Base-by-base conservation (phyloP, 257 asterid species). In the Solanum lycopersicoides region DNA sequence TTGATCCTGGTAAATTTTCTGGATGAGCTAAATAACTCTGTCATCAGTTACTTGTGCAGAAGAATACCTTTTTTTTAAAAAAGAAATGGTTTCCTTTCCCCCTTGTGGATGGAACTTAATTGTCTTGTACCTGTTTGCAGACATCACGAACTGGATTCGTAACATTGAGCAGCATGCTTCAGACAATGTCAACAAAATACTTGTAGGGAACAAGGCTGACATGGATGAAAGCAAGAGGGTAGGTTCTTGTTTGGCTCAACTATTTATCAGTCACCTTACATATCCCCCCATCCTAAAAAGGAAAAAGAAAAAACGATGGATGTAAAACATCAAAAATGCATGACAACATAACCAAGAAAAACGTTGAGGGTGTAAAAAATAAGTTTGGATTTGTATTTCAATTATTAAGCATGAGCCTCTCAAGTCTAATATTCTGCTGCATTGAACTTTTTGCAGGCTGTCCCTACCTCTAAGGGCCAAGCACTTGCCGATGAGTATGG, bases 191-290 rank as follows among this genome's bases (percentile, higher is more conserved):
- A 91, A 91, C 87, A 91, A 91, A 89, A 89, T 91, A 77, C 90
- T 91, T 87, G 90, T 91, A 23, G 92, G 93, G 34, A 91, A 91
- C 89, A 91, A 91, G 89, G 93, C 91, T 73, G 93, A 91, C 77
- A 91, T 91, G 93, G 92, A 91, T 41, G 92, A 90, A 89, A 91
- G 93, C 87, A 91, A 91, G 87, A 90, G 93, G 91, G 92, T 91
- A 89, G 39, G 66, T 45, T 53, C 86, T 42, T n/a, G 60, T n/a
- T 47, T 63, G 41, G 21, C 14, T 13, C 37, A 76, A 42, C 34
- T 42, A 28, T 77, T 14, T 77, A 77, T 42, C 60, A 41, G 53
- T 42, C 83, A 42, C n/a, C 53, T 77, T n/a, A 42, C 53, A 74
- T 20, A 74, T 9, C n/a, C 30, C 47, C 47, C 16, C 16, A 14